Evolutionary conservation across 2,329 filamentous ascomycete genomes (phyloP).

Genomic region (Fusarium subtropicale): DNA sequence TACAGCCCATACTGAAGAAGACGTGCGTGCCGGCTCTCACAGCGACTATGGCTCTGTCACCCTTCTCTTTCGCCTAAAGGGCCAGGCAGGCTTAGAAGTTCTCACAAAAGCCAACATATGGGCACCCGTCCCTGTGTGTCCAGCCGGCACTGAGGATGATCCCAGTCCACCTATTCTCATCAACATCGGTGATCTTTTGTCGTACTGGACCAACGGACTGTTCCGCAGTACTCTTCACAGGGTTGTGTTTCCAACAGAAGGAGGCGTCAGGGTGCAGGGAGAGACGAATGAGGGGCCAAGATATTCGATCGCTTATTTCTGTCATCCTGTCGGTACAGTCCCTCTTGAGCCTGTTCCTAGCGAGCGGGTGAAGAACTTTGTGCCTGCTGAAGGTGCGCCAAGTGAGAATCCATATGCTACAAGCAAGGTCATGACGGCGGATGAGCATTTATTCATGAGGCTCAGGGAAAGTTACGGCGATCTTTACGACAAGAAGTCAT

Average conservation of each 20-base stretch:
- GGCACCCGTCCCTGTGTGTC: conserved; percentile 75
- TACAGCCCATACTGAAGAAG: conserved; percentile 60
- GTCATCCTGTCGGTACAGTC: conserved; percentile 68
- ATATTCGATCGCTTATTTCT: conserved; percentile 77
- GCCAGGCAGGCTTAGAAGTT: conserved; percentile 89
- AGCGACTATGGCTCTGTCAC: conserved; percentile 83
- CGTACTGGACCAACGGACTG: conserved; percentile 91
- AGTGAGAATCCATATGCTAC: conserved; percentile 62
- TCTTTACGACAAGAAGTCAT: conserved; percentile 61
- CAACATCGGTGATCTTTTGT: conserved; percentile 76
- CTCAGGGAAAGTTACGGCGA: conserved; percentile 69
- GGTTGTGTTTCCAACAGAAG: conserved; percentile 73
- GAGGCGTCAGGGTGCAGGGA: conserved; percentile 49
- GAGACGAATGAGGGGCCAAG: conserved; percentile 64
- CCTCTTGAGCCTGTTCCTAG: conserved; percentile 70
- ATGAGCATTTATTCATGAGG: conserved; percentile 72
- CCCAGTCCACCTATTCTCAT: conserved; percentile 80
- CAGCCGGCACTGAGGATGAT: conserved; percentile 68
- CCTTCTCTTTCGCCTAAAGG: conserved; percentile 85
- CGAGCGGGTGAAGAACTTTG: conserved; percentile 61
- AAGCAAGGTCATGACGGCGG: conserved; percentile 69
- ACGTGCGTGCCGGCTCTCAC: conserved; percentile 90
- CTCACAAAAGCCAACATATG: conserved; percentile 66
- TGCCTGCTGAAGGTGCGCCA: conserved; percentile 47
- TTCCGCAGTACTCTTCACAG: conserved; percentile 90